Evolutionary conservation across 305 asterid genomes (phyloP).

Genomic region (Fraxinus velutina): DNA sequence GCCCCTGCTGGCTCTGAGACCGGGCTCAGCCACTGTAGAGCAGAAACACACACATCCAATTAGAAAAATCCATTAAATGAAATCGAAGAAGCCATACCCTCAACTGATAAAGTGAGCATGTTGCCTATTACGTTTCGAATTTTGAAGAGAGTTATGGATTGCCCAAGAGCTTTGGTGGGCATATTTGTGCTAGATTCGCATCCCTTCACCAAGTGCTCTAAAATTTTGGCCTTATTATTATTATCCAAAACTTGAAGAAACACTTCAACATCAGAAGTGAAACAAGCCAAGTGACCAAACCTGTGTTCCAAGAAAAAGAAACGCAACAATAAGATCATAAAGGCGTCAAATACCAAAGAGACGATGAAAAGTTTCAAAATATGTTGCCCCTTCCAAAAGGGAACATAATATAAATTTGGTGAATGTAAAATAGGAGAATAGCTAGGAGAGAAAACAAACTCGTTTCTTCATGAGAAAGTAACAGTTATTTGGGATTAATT

Average conservation of each 20-base stretch:
- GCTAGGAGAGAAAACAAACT: neutral
- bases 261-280: slow-evolving; percentile 65
- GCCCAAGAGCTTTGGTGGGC: slow-evolving; percentile 74
- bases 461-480: neutral
- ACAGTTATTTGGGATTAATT: neutral
- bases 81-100: slow-evolving; percentile 47
- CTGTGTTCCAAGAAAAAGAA: slow-evolving; percentile 44
- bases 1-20: neutral
- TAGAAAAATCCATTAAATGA: slow-evolving; percentile 25
- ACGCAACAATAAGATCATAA: slow-evolving; percentile 18
- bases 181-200: slow-evolving; percentile 37
- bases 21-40: neutral
- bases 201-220: slow-evolving; percentile 54
- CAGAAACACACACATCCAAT: slow-evolving; percentile 9
- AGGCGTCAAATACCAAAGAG: slow-evolving; percentile 15
- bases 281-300: slow-evolving; percentile 95
- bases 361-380: neutral
- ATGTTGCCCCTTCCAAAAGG: neutral
- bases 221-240: slow-evolving; percentile 45
- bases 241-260: slow-evolving; percentile 65
- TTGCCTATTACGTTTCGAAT: slow-evolving; percentile 60
- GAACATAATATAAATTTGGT: neutral
- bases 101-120: slow-evolving; percentile 50
- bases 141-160: slow-evolving; percentile 65
- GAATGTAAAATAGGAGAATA: neutral